These are phyloP conservation scores for Kwoniella newhampshirensis DNA, from an alignment of 768 basidiomycete species.

Conservation along the genomic window DNA sequence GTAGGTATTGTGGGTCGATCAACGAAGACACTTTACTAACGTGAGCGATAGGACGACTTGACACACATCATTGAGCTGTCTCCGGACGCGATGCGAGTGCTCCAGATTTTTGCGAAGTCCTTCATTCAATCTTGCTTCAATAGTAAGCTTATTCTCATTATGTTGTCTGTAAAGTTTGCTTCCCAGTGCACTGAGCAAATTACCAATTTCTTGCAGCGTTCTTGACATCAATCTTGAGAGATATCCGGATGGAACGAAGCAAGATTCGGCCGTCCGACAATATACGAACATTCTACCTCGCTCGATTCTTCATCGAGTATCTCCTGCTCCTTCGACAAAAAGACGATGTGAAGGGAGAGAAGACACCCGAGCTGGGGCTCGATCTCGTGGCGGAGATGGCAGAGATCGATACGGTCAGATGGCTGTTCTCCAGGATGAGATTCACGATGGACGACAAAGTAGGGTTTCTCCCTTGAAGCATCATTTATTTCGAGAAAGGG, in stretches of 20 bases:
- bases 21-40: no score
- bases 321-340: conserved; percentile 64
- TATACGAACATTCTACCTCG: conserved; percentile 78
- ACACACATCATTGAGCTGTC: conserved; percentile 36
- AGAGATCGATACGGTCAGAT: conserved; percentile 81
- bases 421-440: conserved; percentile 86
- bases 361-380: conserved; percentile 18
- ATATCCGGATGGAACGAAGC: conserved; percentile 85
- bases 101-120: conserved; percentile 69
- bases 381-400: conserved; percentile 74
- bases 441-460: conserved; percentile 90
- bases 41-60: conserved; percentile 37
- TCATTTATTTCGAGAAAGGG: background rate
- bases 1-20: conserved; percentile 19
- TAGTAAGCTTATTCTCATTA: conserved; percentile 61
- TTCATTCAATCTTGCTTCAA: conserved; percentile 87
- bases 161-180: no score
- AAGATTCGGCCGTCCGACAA: conserved; percentile 96
- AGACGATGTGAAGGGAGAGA: conserved; percentile 5
- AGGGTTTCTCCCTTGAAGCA: conserved; percentile 22
- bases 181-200: background rate
- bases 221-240: conserved; percentile 77
- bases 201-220: conserved; percentile 62
- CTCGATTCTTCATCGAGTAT: conserved; percentile 90
- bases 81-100: conserved; percentile 52